A percentile compares a stretch with the other conserved stretches of the same genome.
phyloP scores from a whole-genome alignment of 1,139 yeast species.

The Kodamaea ohmeri region DNA sequence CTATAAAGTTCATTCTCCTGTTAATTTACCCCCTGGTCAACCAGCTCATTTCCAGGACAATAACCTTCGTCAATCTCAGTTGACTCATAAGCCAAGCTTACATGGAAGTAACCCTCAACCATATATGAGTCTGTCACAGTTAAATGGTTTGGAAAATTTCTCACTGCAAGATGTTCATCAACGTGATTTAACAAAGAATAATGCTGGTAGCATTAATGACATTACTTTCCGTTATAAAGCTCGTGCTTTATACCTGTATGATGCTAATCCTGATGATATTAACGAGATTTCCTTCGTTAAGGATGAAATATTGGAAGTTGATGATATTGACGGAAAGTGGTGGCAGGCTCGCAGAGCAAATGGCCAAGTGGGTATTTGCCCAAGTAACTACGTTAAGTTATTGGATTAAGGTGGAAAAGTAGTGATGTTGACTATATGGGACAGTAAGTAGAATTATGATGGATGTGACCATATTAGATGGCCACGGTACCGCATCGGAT shows the following conservation, averaged over 20 bases:
- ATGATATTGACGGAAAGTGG: constrained; percentile 96
- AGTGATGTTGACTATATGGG: no score
- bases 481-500: no score
- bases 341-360: constrained; percentile 92
- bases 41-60: constrained; percentile 27
- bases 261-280: constrained; percentile 91
- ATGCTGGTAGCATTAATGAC: constrained; percentile 15
- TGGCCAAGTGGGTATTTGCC: constrained; percentile 96
- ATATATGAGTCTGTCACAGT: constrained; percentile 54
- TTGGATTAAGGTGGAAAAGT: constrained; percentile 29
- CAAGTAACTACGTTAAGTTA: constrained; percentile 86
- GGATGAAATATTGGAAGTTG: constrained; percentile 87
- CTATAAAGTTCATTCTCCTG: constrained; percentile 27
- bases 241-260: constrained; percentile 79
- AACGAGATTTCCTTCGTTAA: constrained; percentile 89
- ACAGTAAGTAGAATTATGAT: no score
- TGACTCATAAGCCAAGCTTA: constrained; percentile 20
- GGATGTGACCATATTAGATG: no score
- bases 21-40: constrained; percentile 22
- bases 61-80: constrained; percentile 39
- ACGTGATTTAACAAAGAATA: constrained; percentile 34
- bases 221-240: constrained; percentile 80
- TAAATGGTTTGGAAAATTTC: constrained; percentile 59
- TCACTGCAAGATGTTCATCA: constrained; percentile 38
- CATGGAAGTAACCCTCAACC: constrained; percentile 31